Base-by-base conservation (phyloP, 257 asterid species). In the Galeopsis tetrahit region DNA sequence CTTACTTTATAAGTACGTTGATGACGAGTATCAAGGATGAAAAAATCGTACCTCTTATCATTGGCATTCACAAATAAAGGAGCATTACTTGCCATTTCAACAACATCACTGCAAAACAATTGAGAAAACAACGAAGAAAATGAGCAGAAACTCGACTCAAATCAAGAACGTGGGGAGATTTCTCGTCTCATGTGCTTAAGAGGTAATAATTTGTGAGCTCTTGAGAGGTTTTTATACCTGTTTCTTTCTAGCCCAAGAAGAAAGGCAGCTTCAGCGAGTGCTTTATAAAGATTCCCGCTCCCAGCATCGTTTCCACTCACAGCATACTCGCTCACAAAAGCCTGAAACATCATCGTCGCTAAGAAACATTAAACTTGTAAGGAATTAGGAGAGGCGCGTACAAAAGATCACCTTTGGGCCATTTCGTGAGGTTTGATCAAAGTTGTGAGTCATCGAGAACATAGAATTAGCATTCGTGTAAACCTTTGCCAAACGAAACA, bases 21-120 rank as follows among this genome's bases (percentile, higher is more conserved):
- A 67, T 31, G 46, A 63, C 31, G 42, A 66, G 28, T 9, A 57
- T 14, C 62, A 56, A 56, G 51, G 55, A 67, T 5, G 10, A 34
- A 63, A 48, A 3, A 44, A 70, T 21, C 69, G 40, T 77, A 93
- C 98, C 85, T 85, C 78, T 83, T 63, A 74, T 91, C 91, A 21
- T 91, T 83, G 69, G 49, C 85, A 78, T 91, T 91, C 82, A 86
- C 95, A 39, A 91, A 94, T 46, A 94, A 77, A 67, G 98, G 99
- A 4, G 98, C 99, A 58, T 83, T 89, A 75, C 99, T 94, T 21
- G 98, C 98, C 96, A 94, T 89, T 73, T 88, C 89, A 60, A 91
- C 90, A 21, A 68, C 82, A 60, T 89, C 95, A 17, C 99, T 94
- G 88, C 85, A 89, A 51, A n/a, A 56, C 36, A 56, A 28, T 56